Base-by-base conservation (phyloP, 176 grass and related monocot genomes). In the Guadua angustifolia region DNA sequence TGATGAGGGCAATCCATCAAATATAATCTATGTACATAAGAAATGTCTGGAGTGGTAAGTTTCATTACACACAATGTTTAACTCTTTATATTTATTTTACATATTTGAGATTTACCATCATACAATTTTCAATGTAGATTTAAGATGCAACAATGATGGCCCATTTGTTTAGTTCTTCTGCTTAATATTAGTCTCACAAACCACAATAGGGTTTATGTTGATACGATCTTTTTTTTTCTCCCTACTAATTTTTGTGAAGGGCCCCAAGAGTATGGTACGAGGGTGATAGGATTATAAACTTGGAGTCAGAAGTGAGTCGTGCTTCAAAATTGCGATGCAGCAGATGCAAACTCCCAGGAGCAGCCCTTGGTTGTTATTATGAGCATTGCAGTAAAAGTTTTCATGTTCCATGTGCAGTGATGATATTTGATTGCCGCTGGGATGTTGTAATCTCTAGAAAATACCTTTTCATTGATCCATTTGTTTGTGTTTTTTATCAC, bases 11-110 rank as follows among this genome's bases (percentile, higher is more conserved):
- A 86, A 58, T 39, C 46, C 61, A 39, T 59, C 58, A 79, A 80
- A 89, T 58, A 32, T 52, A 46, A 63, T 89, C 59, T 86, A 89
- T 86, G 87, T 91, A 49, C 94, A 97, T 77, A 6, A 74, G 21
- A 91, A 81, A 62, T 97, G 94, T 51, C 12, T 97, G 56, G 64
- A 70, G 1, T 93, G 94, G 94, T 97, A 85, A 71, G 36, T 69
- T 71, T 64, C 8, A 84, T 44, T 26, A 51, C n/a, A 8, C 2
- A 53, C 6, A 42, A 16, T 4, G 22, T 38, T 69, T 26, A 74
- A 89, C 21, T 68, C 6, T 63, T 49, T 74, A 39, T 84, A 63
- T 73, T 32, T 71, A 49, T 52, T 69, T 21, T 62, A 17, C 17
- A 56, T 56, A 19, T 33, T 38, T 71, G 25, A 66, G 12, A 53